These are phyloP conservation scores for Vigna radiata DNA, from an alignment of 306 rosid genomes.

Conservation along the genomic window DNA sequence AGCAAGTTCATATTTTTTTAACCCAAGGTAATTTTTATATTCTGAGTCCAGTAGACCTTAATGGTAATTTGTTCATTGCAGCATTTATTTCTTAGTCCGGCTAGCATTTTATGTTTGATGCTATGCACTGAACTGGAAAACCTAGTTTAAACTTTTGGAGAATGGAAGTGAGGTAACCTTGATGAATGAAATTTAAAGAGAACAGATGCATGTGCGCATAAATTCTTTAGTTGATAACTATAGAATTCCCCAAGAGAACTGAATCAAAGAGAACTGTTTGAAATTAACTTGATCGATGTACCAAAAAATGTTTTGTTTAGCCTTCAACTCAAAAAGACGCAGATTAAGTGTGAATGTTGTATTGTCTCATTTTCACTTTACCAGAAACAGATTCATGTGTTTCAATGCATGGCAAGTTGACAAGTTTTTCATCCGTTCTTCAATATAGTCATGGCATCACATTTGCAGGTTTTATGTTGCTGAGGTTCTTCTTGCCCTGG, in stretches of 20 bases:
- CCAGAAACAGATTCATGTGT: background rate
- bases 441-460: conserved; percentile 31
- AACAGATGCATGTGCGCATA: background rate
- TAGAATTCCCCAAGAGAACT: conserved; percentile 5
- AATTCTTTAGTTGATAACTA: conserved; percentile 4
- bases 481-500: conserved; percentile 93
- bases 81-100: background rate
- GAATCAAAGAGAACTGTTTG: conserved; percentile 1
- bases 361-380: background rate
- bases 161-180: conserved; percentile 14
- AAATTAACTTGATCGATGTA: conserved; percentile 4
- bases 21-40: background rate
- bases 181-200: conserved; percentile 1
- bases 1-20: background rate
- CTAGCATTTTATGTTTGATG: conserved; percentile 30
- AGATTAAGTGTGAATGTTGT: conserved; percentile 15
- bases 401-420: conserved; percentile 4
- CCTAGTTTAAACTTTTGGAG: background rate
- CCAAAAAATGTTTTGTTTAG: conserved; percentile 21
- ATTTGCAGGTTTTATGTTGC: conserved; percentile 87
- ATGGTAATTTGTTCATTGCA: conserved; percentile 15
- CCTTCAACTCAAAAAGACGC: conserved; percentile 10
- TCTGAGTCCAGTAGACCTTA: background rate
- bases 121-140: background rate
- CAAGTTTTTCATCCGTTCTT: conserved; percentile 15